Evolutionary conservation across 768 basidiomycete species (phyloP), one percentile per base, ranked within the genome.

Genomic region (Suillus lakei): DNA sequence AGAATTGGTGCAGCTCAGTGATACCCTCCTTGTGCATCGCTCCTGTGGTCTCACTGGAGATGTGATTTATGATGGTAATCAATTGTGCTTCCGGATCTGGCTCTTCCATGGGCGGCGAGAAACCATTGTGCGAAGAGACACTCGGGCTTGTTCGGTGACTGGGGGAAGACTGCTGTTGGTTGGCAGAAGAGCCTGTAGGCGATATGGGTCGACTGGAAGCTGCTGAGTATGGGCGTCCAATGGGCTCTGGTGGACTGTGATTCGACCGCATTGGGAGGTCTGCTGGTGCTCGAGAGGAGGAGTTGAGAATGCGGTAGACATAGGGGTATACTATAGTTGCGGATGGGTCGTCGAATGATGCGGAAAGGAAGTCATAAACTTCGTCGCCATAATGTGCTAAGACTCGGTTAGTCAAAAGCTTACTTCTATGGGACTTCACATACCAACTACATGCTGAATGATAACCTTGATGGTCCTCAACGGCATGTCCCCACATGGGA

Each of bases 401-500:
- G 55, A 53, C 4, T 51, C 59, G 21, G 44, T 73, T 43, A 78
- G 70, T 65, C 21, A 12, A 38, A 6, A 59, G 12, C 26, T 30
- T 30, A 48, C 15, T 51, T 53, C 28, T 5, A 32, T 48, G 63
- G 63, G 43, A 51, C 32, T 28, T 21, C 21, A 87, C 96, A 82
- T 69, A 96, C 96, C 92, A 70, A 98, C 94, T 63, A 98, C 87
- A 75, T 97, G 95, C 78, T 99, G 98, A 41, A 99, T 93, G 70
- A 99, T 94, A 48, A 98, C 96, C 82, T 99, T 99, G 77, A 99
- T 93, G 3, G 98, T 99, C 67, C 98, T 84, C 64, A 99, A 78
- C 2, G 98, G 98, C 96, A 99, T 96, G 72, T 99, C 98, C 30
- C 96, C 96, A 73, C 96, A 92, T 4, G 98, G 96, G 2, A 99